phyloP scores from a whole-genome alignment of 73 alveolate species.

The Breviolum minutum region DNA sequence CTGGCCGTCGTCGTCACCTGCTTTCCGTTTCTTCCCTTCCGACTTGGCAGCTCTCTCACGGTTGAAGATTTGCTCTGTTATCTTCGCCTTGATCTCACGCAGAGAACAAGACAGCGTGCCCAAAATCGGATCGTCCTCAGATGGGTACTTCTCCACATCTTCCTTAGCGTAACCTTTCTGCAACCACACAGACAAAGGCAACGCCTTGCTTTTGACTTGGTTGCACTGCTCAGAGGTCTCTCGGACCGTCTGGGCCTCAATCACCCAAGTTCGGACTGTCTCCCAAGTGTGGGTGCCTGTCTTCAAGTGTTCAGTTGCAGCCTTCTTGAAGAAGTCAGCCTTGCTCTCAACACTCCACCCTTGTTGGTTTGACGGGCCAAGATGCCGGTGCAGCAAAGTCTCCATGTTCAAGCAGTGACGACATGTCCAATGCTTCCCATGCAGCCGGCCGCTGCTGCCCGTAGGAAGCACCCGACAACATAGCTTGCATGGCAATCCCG shows the following conservation, averaged over 20 bases:
- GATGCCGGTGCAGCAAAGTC: neutral
- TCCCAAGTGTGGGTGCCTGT: neutral
- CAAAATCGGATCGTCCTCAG: neutral
- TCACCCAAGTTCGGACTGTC: neutral
- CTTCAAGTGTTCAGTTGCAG: neutral
- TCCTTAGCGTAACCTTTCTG: neutral
- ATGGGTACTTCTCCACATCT: neutral
- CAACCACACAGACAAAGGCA: neutral
- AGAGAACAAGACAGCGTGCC: neutral
- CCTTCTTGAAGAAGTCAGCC: neutral
- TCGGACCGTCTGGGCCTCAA: neutral
- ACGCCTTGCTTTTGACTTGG: neutral
- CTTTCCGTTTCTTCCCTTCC: neutral
- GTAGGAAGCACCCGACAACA: neutral
- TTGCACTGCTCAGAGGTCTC: neutral
- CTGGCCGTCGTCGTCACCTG: neutral
- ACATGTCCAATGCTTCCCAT: neutral
- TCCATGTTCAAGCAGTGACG: neutral
- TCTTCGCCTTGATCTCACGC: neutral
- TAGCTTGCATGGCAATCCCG: neutral
- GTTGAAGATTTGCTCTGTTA: neutral
- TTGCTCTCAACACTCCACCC: neutral
- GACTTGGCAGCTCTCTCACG: neutral
- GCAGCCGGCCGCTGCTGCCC: neutral
- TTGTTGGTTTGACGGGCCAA: neutral